A percentile compares a stretch with the other conserved stretches of the same genome.
These are phyloP conservation scores for Malbranchea cinnamomea DNA, from an alignment of 2,329 filamentous ascomycete genomes.

Conservation along the genomic window DNA sequence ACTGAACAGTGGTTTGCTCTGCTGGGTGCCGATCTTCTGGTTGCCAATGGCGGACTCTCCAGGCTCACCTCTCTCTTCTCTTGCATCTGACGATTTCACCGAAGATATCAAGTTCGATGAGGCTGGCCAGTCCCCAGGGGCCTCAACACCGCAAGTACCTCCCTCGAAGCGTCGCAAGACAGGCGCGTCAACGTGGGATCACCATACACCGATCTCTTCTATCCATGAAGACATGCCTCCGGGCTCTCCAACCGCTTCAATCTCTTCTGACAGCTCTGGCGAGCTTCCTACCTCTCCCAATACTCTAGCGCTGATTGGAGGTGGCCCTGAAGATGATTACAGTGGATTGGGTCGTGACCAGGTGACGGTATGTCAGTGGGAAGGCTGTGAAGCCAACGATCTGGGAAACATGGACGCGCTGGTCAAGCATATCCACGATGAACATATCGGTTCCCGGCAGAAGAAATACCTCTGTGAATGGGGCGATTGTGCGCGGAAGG, in stretches of 20 bases:
- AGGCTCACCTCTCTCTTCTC: constrained; percentile 48
- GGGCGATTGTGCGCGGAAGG: constrained; percentile 77
- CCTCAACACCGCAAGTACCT: constrained; percentile 22
- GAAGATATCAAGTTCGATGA: constrained; percentile 41
- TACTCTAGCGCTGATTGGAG: constrained; percentile 29
- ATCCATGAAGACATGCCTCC: constrained; percentile 25
- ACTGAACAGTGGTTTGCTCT: too few relatives aligned
- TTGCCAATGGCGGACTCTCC: constrained; percentile 38
- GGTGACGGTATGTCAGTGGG: constrained; percentile 64
- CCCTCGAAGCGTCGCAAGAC: constrained; percentile 36
- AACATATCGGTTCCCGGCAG: constrained; percentile 83
- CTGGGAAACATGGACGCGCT: constrained; percentile 66
- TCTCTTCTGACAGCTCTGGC: constrained; percentile 83
- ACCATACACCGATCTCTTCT: constrained; percentile 36
- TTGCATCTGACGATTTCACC: constrained; percentile 47
- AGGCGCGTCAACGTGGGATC: constrained; percentile 29
- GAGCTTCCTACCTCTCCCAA: constrained; percentile 61
- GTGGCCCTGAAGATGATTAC: constrained; percentile 41
- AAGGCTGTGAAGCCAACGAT: constrained; percentile 56
- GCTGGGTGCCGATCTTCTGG: too few relatives aligned
- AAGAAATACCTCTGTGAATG: constrained; percentile 99
- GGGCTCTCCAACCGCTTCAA: constrained; percentile 45
- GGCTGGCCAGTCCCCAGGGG: constrained; percentile 30
- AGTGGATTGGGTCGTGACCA: constrained; percentile 59
- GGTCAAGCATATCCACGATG: constrained; percentile 75